phyloP scores from a whole-genome alignment of 768 basidiomycete genomes.

The Suillus placidus region DNA sequence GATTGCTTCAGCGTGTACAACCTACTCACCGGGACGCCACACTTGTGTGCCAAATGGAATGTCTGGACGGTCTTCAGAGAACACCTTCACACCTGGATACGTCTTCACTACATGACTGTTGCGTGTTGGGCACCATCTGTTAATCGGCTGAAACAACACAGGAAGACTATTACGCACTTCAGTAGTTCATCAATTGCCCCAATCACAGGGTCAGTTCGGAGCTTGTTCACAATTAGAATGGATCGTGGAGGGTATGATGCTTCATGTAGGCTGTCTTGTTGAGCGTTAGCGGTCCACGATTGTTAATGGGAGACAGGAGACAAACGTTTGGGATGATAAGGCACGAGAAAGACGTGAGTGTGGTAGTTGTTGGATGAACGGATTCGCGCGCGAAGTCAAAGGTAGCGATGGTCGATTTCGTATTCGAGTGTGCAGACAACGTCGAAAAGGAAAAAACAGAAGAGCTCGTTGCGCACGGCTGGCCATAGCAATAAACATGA shows the following conservation, averaged over 20 bases:
- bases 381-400: neutral
- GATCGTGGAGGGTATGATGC: slow-evolving; percentile 51
- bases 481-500: neutral
- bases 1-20: neutral
- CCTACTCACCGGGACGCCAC: slow-evolving; percentile 61
- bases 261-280: slow-evolving; percentile 27
- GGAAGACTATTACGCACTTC: slow-evolving; percentile 45
- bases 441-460: neutral
- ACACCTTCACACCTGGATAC: slow-evolving; percentile 65
- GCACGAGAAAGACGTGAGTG: neutral
- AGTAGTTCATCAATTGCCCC: slow-evolving; percentile 76
- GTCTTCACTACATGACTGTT: slow-evolving; percentile 57
- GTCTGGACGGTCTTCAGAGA: slow-evolving; percentile 66
- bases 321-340: slow-evolving; percentile 12
- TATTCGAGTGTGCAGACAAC: neutral
- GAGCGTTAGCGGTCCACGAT: slow-evolving; percentile 25
- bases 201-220: slow-evolving; percentile 76
- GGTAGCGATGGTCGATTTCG: neutral
- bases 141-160: neutral
- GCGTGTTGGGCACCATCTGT: slow-evolving; percentile 9
- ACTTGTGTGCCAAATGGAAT: slow-evolving; percentile 65
- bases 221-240: slow-evolving; percentile 80
- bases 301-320: neutral
- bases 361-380: neutral
- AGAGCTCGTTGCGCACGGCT: neutral